Percentiles rank a stretch among this genome's conserved stretches.
Conservation (phyloP, 345 rosid species). For the Boechera retrofracta region DNA sequence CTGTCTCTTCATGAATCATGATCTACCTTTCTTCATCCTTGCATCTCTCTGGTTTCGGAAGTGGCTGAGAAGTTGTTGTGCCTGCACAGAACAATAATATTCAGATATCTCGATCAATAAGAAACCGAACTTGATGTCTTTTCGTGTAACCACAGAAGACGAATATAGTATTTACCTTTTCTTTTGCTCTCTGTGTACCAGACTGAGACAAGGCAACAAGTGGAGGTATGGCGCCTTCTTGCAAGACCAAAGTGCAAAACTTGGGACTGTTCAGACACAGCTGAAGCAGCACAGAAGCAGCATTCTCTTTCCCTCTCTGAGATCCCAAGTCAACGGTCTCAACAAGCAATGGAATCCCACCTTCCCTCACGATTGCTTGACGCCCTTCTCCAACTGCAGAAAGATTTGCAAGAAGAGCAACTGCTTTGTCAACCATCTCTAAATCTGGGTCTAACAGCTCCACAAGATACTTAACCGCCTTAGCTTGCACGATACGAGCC, state of each 20-base stretch:
- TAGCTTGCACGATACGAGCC: slow-evolving; percentile 93
- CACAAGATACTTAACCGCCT: slow-evolving; percentile 82
- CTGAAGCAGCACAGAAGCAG: slow-evolving; percentile 82
- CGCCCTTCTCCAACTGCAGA: slow-evolving; percentile 85
- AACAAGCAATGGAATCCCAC: slow-evolving; percentile 77
- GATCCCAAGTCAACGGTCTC: slow-evolving; percentile 87
- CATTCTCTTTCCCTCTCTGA: slow-evolving; percentile 90
- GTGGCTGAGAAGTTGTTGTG: slow-evolving; percentile 93
- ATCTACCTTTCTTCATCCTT: slow-evolving; percentile 61
- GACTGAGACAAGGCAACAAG: slow-evolving; percentile 91
- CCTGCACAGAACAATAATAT: slow-evolving; percentile 55
- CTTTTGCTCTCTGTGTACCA: slow-evolving; percentile 94
- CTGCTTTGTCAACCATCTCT: slow-evolving; percentile 93
- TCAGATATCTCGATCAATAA: slow-evolving; percentile 23
- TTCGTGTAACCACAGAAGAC: slow-evolving; percentile 4
- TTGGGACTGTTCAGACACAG: slow-evolving; percentile 78
- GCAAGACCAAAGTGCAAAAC: slow-evolving; percentile 86
- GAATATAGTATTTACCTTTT: slow-evolving; percentile 65
- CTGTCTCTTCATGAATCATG: slow-evolving; percentile 46
- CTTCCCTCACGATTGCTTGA: slow-evolving; percentile 68
- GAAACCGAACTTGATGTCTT: background rate
- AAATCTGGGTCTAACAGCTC: slow-evolving; percentile 68
- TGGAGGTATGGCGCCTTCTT: slow-evolving; percentile 98
- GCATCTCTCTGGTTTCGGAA: slow-evolving; percentile 88
- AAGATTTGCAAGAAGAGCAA: slow-evolving; percentile 88